These are phyloP conservation scores for Entoloma clypeatum DNA, from an alignment of 1,284 basidiomycete genomes.

Conservation along the genomic window DNA sequence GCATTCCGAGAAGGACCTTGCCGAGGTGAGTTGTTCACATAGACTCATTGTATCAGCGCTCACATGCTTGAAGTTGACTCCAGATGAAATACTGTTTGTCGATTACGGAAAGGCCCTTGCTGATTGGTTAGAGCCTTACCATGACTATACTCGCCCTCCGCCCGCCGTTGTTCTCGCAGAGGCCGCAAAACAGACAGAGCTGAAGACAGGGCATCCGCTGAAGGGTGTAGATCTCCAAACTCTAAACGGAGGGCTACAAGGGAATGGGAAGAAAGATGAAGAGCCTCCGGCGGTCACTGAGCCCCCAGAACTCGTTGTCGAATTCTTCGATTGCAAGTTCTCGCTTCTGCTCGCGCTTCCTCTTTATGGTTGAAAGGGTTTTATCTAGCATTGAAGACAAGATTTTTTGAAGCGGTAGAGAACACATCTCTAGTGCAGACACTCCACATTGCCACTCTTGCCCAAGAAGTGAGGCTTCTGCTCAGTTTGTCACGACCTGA, in stretches of 20 bases:
- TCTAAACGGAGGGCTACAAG: slow-evolving; percentile 43
- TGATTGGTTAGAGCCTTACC: slow-evolving; percentile 73
- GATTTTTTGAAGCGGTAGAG: slow-evolving; percentile 43
- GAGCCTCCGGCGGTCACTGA: slow-evolving; percentile 60
- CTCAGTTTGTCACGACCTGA: not conserved
- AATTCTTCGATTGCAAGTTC: slow-evolving; percentile 58
- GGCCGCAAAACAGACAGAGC: slow-evolving; percentile 62
- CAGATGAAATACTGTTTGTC: slow-evolving; percentile 53
- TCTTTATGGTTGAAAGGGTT: slow-evolving; percentile 2
- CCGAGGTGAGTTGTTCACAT: slow-evolving; percentile 40
- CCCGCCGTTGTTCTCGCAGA: slow-evolving; percentile 67
- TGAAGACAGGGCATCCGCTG: slow-evolving; percentile 64
- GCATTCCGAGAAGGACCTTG: slow-evolving; percentile 48
- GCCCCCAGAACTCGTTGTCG: slow-evolving; percentile 48
- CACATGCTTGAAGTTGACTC: slow-evolving; percentile 48
- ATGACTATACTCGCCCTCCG: slow-evolving; percentile 65
- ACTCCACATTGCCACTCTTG: slow-evolving; percentile 65
- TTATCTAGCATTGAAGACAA: slow-evolving; percentile 46
- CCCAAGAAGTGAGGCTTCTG: slow-evolving; percentile 57
- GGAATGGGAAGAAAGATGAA: slow-evolving; percentile 61
- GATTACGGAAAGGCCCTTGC: slow-evolving; percentile 58
- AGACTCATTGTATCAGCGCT: not conserved
- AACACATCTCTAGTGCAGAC: slow-evolving; percentile 44
- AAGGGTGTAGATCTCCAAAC: slow-evolving; percentile 55
- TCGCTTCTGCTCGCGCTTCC: slow-evolving; percentile 4